phyloP scores from a whole-genome alignment of 1,284 basidiomycete species.

The Coniferiporia weirii region DNA sequence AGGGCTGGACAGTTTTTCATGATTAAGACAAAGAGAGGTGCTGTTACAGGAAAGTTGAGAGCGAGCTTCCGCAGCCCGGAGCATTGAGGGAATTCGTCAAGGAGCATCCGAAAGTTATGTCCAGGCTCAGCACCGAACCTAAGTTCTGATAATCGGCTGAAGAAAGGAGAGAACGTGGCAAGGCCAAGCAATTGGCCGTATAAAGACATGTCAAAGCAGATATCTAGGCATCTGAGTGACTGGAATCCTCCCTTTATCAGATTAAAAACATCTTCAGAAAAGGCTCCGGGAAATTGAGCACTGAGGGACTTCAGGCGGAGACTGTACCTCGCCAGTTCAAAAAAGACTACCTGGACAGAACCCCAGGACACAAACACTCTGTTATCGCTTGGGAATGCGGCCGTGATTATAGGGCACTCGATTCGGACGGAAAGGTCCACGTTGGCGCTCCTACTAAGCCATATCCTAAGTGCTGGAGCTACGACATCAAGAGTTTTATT shows the following conservation, averaged over 20 bases:
- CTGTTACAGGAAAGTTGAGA: background rate
- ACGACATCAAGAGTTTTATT: background rate
- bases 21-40: background rate
- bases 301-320: background rate
- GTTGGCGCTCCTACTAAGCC: background rate
- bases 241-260: background rate
- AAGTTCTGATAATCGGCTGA: background rate
- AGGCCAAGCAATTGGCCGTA: background rate
- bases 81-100: background rate
- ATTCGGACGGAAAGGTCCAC: background rate
- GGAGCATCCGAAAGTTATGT: background rate
- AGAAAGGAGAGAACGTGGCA: background rate
- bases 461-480: background rate
- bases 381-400: background rate
- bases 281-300: background rate
- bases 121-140: background rate
- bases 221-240: background rate
- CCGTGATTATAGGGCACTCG: background rate
- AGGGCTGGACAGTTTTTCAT: background rate
- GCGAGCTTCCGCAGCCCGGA: background rate
- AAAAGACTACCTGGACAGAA: background rate
- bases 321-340: background rate
- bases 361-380: background rate
- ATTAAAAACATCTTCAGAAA: background rate
- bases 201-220: background rate